A percentile compares a stretch with the other conserved stretches of the same genome.
phyloP scores from a whole-genome alignment of 441 rosid species.

The Iberis amara region DNA sequence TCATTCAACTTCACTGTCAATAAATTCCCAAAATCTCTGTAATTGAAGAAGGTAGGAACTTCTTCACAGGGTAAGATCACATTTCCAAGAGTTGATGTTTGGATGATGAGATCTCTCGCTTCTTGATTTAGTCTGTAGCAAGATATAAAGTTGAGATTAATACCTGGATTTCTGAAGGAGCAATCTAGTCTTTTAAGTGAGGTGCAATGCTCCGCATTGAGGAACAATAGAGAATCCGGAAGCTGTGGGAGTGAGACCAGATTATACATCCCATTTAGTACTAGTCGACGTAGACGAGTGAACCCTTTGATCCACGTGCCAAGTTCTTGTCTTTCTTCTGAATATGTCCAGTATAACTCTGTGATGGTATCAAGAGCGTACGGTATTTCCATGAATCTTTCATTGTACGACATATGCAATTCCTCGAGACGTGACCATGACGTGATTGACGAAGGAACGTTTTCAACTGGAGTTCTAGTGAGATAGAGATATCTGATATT shows the following conservation, averaged over 20 bases:
- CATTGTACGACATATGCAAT: neutral
- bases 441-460: neutral
- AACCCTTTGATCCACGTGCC: too few species aligned
- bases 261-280: neutral
- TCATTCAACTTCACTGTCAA: too few species aligned
- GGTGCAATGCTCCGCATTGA: neutral
- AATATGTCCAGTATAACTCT: neutral
- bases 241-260: slow-evolving; percentile 12
- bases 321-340: slow-evolving; percentile 2
- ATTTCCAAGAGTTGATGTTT: neutral
- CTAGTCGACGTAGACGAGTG: neutral
- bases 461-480: neutral
- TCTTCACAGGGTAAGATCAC: neutral
- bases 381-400: neutral
- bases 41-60: neutral
- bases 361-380: neutral
- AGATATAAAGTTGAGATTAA: too few species aligned
- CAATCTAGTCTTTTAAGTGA: neutral
- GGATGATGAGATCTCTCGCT: slow-evolving; percentile 3
- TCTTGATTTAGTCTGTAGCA: neutral
- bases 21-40: neutral
- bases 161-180: neutral
- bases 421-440: neutral
- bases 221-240: neutral
- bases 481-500: neutral